Evolutionary conservation across 176 grass and related monocot genomes (phyloP), one percentile per base, ranked within the genome.

Genomic region (Typha latifolia): DNA sequence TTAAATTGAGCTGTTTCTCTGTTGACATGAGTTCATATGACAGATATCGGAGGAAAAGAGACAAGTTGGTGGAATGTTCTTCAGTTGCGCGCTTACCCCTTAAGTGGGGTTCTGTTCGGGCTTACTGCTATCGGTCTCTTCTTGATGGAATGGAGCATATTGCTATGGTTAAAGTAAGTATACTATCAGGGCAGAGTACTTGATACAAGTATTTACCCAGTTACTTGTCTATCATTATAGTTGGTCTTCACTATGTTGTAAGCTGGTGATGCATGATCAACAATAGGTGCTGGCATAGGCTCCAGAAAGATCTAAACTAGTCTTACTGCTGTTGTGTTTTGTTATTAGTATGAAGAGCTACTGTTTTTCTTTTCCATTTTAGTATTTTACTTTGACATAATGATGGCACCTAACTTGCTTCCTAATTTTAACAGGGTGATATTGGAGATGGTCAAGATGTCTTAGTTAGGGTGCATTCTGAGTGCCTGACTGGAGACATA

Each of bases 111-210:
- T 82, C 74, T 15, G 82, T 96, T 72, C 72, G 76, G 67, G 66
- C 89, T 0, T 87, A 83, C 59, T 99, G 89, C 66, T 99, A 93
- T 48, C 79, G 73, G 22, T 99, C 94, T 77, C 69, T 93, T 75
- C 87, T 93, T 37, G 94, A 93, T 87, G 89, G 89, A 49, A 93
- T 93, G 82, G 94, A 99, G 66, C 94, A 99, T 85, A 99, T 99
- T 85, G 94, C 86, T 43, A 99, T 99, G 94, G 83, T 93, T 66
- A 99, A 93, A 81, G 86, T 99, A 84, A 71, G 76, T 48, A 66
- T 66, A 16, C 18, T 59, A 9, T 10, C 8, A 21, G 53, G 3
- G 7, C 6, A 22, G 20, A 59, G 6, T 56, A 56, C 14, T 56
- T 56, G 14, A 56, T n/a, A 10, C 16, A 19, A 19, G 6, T 21